These are phyloP conservation scores for Kwoniella mangroviensis DNA, from an alignment of 768 basidiomycete species.

Conservation along the genomic window DNA sequence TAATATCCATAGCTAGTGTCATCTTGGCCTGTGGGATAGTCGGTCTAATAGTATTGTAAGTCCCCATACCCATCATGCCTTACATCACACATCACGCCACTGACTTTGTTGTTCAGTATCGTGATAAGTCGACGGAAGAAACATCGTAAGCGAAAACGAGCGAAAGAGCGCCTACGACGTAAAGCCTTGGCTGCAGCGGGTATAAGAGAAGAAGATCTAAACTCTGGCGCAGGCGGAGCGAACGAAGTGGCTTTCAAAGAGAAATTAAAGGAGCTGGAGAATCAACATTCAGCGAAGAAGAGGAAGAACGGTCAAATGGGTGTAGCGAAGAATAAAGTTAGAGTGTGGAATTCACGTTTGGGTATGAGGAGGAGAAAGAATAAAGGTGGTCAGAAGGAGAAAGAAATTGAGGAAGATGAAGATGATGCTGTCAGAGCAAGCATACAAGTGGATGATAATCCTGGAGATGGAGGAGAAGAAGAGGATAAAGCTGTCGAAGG, in stretches of 20 bases:
- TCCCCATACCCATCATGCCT: constrained; percentile 2
- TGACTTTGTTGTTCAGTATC: constrained; percentile 33
- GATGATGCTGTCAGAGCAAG: neutral
- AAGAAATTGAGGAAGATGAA: constrained; percentile 4
- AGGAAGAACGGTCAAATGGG: constrained; percentile 26
- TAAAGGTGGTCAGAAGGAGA: constrained; percentile 19
- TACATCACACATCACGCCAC: neutral
- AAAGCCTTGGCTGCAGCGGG: constrained; percentile 49
- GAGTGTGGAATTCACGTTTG: constrained; percentile 35
- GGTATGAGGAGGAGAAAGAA: constrained; percentile 22
- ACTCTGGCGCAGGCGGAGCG: constrained; percentile 12
- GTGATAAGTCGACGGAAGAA: constrained; percentile 49
- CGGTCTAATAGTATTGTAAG: constrained; percentile 46
- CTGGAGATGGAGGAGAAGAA: constrained; percentile 13
- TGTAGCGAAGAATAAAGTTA: constrained; percentile 39
- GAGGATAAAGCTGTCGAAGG: constrained; percentile 31
- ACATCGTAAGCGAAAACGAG: constrained; percentile 45
- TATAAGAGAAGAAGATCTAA: constrained; percentile 32
- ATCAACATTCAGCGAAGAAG: constrained; percentile 36
- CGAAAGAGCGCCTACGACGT: constrained; percentile 40
- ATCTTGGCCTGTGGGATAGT: constrained; percentile 49
- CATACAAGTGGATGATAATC: neutral
- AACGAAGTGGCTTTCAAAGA: constrained; percentile 38
- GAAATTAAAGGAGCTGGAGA: constrained; percentile 42
- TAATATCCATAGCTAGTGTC: constrained; percentile 52